Base-by-base conservation (phyloP, 257 asterid genomes). In the Galeopsis tetrahit region DNA sequence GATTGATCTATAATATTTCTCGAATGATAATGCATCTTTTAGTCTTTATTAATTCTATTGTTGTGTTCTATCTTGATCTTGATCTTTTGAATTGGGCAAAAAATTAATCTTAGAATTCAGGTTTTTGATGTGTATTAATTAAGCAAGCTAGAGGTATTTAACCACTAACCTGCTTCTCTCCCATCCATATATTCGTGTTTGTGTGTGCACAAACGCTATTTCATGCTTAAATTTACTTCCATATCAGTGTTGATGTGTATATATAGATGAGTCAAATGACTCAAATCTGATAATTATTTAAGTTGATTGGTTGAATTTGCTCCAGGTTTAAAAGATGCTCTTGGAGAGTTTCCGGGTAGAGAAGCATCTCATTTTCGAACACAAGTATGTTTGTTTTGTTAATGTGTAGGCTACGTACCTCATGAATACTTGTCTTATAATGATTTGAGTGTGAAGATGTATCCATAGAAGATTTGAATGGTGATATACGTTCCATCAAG, bases 271-370 rank as follows among this genome's bases (percentile, higher is more conserved):
- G 28, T 21, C 28, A 21, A 21, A 56, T 60, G 40, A 28, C 15
- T 10, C 10, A 10, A 44, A 17, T 66, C 51, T 21, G 56, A 62
- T 63, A 48, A 21, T 21, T 21, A 5, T 53, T 15, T 10, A 59
- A 60, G 62, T 56, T 76, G 64, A 68, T 75, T 59, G 40, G 34
- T 61, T 51, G 39, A 35, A 55, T 66, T 72, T 80, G 48, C 21
- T 58, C 65, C 88, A 93, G 98, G 99, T 34, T 75, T 95, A 81
- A 85, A 88, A 80, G 96, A 95, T 81, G 85, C 78, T 80, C 96
- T 95, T 38, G 85, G 73, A 42, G 97, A 92, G 77, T 88, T 92
- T 71, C 98, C 97, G 21, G 84, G 88, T 68, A 85, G 85, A 82
- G 97, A 95, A 77, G 90, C 95, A 81, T 82, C 96, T 69, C 85